phyloP scores from a whole-genome alignment of 495 filamentous ascomycete genomes.

The Chlorociboria aeruginascens region DNA sequence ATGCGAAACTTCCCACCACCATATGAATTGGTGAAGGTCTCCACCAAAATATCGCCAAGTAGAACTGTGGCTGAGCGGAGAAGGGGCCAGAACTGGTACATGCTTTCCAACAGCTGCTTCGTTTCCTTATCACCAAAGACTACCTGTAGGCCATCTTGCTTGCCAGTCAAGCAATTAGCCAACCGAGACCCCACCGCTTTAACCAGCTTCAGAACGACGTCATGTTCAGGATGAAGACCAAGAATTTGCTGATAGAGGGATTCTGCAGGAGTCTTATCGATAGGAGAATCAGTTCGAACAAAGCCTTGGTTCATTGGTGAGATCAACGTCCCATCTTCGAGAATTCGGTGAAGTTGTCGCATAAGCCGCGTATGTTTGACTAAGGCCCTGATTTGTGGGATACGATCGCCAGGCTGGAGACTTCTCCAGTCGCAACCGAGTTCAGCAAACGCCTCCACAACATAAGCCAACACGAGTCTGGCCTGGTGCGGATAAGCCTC shows the following conservation, averaged over 20 bases:
- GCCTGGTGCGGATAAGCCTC: conserved; percentile 24
- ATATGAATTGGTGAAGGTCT: not conserved
- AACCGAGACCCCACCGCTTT: conserved; percentile 21
- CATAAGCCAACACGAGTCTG: conserved; percentile 28
- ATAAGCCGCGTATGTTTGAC: conserved; percentile 21
- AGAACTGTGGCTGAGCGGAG: not conserved
- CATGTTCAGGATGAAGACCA: conserved; percentile 14
- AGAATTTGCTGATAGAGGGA: not conserved
- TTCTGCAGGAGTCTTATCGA: not conserved
- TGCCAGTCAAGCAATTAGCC: conserved; percentile 24
- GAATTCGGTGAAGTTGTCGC: conserved; percentile 21
- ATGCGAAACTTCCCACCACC: not conserved
- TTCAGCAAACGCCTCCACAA: conserved; percentile 27
- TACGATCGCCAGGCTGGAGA: conserved; percentile 15
- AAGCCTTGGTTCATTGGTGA: too few species aligned
- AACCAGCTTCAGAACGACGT: conserved; percentile 20
- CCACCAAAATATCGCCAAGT: not conserved
- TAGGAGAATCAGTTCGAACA: not conserved
- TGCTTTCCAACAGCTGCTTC: conserved; percentile 14
- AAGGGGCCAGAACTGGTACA: conserved; percentile 1
- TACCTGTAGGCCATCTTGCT: conserved; percentile 21
- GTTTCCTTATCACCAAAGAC: conserved; percentile 22
- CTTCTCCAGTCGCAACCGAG: conserved; percentile 23
- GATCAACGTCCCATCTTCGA: conserved; percentile 21
- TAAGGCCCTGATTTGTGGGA: conserved; percentile 16